Conservation (phyloP, 1,139 yeast genomes). For the Geotrichum aggregatum region DNA sequence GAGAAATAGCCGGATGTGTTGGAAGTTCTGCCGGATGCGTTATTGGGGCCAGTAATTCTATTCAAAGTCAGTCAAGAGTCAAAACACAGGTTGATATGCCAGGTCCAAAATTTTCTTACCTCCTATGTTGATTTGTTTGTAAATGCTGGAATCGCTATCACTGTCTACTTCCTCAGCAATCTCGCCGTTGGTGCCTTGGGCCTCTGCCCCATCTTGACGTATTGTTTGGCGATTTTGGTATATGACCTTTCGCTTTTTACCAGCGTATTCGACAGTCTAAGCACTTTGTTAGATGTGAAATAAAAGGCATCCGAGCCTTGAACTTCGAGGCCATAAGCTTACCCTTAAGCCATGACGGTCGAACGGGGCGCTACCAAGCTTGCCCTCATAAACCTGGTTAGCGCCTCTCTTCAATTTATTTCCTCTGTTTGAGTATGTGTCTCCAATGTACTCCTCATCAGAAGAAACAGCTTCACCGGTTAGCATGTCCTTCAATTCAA, state of each 20-base stretch:
- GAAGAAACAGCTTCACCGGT: slow-evolving; percentile 23
- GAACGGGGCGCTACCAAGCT: slow-evolving; percentile 38
- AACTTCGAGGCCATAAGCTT: background rate
- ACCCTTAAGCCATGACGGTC: slow-evolving; percentile 32
- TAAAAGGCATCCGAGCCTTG: no score
- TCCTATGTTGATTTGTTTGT: slow-evolving; percentile 45
- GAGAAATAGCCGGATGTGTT: slow-evolving; percentile 62
- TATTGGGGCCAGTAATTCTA: slow-evolving; percentile 69
- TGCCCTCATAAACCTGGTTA: slow-evolving; percentile 40
- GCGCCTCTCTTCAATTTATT: slow-evolving; percentile 53
- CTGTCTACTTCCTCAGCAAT: no score
- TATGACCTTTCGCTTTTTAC: slow-evolving; percentile 37
- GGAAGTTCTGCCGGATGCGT: slow-evolving; percentile 79
- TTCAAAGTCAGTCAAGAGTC: slow-evolving; percentile 19
- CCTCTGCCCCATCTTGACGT: slow-evolving; percentile 28
- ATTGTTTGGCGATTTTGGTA: no score
- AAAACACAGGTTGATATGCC: no score
- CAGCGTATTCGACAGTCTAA: slow-evolving; percentile 34
- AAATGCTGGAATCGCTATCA: no score
- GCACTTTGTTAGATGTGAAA: background rate
- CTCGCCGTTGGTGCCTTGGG: background rate
- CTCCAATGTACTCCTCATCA: slow-evolving; percentile 23
- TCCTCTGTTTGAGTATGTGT: slow-evolving; percentile 50
- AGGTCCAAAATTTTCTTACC: no score
- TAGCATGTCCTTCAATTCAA: slow-evolving; percentile 13